Base-by-base conservation (phyloP, 2,329 filamentous ascomycete species). In the Penicillium capsulatum region DNA sequence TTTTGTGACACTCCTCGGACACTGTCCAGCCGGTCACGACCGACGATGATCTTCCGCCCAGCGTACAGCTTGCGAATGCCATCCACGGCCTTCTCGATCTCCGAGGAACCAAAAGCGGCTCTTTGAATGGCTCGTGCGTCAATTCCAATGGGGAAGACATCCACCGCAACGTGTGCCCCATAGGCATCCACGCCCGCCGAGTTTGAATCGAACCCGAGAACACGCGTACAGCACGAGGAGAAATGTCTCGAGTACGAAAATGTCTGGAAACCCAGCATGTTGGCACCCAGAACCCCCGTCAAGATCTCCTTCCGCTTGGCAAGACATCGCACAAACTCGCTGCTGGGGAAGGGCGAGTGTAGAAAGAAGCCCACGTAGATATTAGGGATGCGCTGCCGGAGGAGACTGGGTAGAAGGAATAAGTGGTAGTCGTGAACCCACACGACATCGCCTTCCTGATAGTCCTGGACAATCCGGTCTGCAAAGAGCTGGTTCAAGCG, bases 241-340 rank as follows among this genome's bases (percentile, higher is more conserved):
- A 97, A 97, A 65, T 97, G 91, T 16, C 90, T 81, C 10, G 90
- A 91, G 65, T 95, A 97, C 64, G 89, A 92, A 70, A 89, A 92
- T 6, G 89, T 92, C 66, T 97, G 91, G 70, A 97, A 96, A 1
- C 89, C 90, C 47, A 97, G 80, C 71, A 97, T 82, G 65, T 96
- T 96, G 40, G 91, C 80, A 13, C 91, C 90, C 29, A 97, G 74
- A 32, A 95, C 81, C 34, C 92, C 92, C 53, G 92, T 88, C 10
- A 97, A 73, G 8, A 97, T 76, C 62, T 96, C 89, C 66, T 94
- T 95, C 52, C 91, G 80, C 49, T 87, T 81, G 26, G 87, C 86
- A 40, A 96, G 73, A 63, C 90, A 95, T 33, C 90, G 81, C 62
- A 96, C 80, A 61, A 94, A 96, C 66, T 97, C 92, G 73, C 87